Evolutionary conservation across 257 asterid species (phyloP), one percentile per base, ranked within the genome.

Genomic region (Verbascum thapsus): DNA sequence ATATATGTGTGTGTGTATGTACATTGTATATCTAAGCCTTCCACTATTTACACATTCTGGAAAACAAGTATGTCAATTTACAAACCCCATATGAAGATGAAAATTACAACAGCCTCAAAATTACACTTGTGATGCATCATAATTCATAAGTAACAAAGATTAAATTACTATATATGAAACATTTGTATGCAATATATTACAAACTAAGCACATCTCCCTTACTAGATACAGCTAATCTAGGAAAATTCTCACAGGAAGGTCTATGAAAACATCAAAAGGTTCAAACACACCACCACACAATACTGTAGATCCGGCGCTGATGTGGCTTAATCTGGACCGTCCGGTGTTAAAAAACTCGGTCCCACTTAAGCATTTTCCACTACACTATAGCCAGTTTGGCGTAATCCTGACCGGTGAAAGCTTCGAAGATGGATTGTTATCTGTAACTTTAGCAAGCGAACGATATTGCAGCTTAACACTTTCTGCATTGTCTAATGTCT

Each of bases 401-500:
- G 70, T 69, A 37, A 66, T 71, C 71, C 72, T 85, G 61, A 71
- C 67, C 3, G 90, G 76, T 51, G 71, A 74, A 22, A 84, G 78
- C 69, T 82, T 87, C 3, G 78, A 58, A 50, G 89, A 78, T 53
- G 66, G 74, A 45, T 63, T 71, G 10, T 85, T 71, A 12, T 85
- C 91, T 5, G 87, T 34, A 56, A 83, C 85, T 71, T 84, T 94
- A 59, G 91, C 88, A 18, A 94, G 84, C 51, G 97, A 90, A 2
- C 96, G 95, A 64, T 94, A 94, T 61, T 94, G 99, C 80, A 94
- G 71, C 78, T 94, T 90, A 76, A 94, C 96, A 34, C 96, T 90
- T 81, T 94, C 99, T 49, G 99, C 97, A 77, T 85, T 94, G 77
- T 94, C 99, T 81, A 94, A 42, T 13, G 99, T 94, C 88, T 94